These are phyloP conservation scores for Apiospora koreana DNA, from an alignment of 2,329 filamentous ascomycete species.

Conservation along the genomic window DNA sequence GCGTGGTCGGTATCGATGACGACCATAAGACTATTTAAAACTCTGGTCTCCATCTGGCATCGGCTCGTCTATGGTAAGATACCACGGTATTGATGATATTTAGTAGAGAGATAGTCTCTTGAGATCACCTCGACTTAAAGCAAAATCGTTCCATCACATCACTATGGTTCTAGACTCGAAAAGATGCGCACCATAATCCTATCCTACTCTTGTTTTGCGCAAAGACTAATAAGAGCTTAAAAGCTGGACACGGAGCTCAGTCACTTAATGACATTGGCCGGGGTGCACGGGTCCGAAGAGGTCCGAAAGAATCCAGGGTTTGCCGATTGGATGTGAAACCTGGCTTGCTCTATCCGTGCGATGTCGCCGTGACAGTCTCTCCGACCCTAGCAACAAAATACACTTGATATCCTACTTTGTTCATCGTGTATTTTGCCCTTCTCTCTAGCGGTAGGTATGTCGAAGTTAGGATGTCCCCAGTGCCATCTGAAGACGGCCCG, in stretches of 20 bases:
- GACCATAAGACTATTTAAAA: background rate
- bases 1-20: conserved; percentile 24
- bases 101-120: background rate
- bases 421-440: background rate
- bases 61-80: background rate
- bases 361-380: background rate
- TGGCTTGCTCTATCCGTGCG: background rate
- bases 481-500: background rate
- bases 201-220: background rate
- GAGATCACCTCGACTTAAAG: background rate
- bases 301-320: background rate
- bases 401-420: background rate
- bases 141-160: background rate
- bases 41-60: too few species aligned
- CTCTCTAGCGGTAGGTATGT: background rate
- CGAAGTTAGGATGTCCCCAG: background rate
- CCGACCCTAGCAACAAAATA: too few species aligned
- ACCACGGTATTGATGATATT: too few species aligned
- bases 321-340: background rate
- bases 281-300: background rate
- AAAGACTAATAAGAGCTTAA: background rate
- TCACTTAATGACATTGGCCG: background rate
- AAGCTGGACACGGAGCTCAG: background rate
- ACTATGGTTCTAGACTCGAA: background rate
- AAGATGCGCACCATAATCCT: background rate